Evolutionary conservation across 179 eudicot genomes (phyloP).

Genomic region (Patellifolia procumbens): DNA sequence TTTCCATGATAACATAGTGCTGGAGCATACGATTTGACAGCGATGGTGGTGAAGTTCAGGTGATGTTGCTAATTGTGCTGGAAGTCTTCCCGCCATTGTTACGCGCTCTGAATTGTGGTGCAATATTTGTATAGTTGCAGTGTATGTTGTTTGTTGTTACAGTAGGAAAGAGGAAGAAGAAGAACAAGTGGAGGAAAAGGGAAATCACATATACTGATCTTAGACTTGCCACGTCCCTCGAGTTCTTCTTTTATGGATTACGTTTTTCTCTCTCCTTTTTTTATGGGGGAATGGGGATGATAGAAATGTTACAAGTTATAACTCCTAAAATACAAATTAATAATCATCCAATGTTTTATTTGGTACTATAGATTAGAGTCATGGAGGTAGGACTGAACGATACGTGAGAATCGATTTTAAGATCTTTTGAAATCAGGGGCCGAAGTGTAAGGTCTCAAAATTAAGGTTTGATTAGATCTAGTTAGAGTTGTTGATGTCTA

Average conservation of each 20-base stretch:
- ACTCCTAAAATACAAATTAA: no score
- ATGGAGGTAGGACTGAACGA: no score
- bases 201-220: conserved; percentile 32
- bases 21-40: conserved; percentile 12
- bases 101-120: neutral
- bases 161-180: neutral
- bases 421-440: no score
- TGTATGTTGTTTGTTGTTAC: neutral
- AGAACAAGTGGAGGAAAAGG: conserved; percentile 24
- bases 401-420: no score
- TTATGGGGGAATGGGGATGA: no score
- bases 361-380: no score
- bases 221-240: conserved; percentile 53
- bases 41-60: conserved; percentile 32
- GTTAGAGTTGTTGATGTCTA: no score
- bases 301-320: no score
- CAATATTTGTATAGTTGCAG: neutral
- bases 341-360: no score
- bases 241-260: conserved; percentile 31
- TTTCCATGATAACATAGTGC: conserved; percentile 46
- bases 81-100: conserved; percentile 54
- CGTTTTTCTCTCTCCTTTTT: conserved; percentile 11
- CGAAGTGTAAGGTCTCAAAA: no score
- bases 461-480: no score
- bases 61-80: conserved; percentile 45